phyloP scores from a whole-genome alignment of 805 yeast genomes.

The Suhomyces kilbournensis region DNA sequence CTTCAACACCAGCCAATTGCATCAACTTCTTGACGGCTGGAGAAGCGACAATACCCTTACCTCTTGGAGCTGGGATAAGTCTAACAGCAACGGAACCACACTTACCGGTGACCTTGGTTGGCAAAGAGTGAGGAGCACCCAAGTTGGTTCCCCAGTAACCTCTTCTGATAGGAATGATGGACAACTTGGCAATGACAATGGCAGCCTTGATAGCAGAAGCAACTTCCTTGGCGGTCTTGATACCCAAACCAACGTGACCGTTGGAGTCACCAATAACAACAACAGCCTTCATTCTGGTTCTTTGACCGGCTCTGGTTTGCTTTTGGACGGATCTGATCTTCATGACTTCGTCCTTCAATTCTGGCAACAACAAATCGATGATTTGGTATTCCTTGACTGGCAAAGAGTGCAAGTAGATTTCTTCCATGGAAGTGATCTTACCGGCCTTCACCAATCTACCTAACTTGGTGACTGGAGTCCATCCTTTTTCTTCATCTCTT shows the following conservation, averaged over 20 bases:
- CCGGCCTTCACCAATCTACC: slow-evolving; percentile 99
- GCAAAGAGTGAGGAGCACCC: slow-evolving; percentile 99
- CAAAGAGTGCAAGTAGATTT: slow-evolving; percentile 97
- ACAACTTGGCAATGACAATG: slow-evolving; percentile 97
- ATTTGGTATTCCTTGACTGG: slow-evolving; percentile 99
- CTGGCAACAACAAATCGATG: slow-evolving; percentile 94
- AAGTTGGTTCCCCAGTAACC: slow-evolving; percentile 99
- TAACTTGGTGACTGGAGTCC: slow-evolving; percentile 99
- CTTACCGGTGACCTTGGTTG: slow-evolving; percentile 98
- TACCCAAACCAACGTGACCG: slow-evolving; percentile 99
- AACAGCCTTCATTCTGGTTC: slow-evolving; percentile 99
- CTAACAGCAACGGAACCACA: slow-evolving; percentile 99
- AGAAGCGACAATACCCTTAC: slow-evolving; percentile 99
- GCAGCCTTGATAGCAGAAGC: slow-evolving; percentile 99
- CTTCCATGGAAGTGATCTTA: slow-evolving; percentile 93
- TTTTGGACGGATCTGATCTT: slow-evolving; percentile 99
- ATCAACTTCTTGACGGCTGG: slow-evolving; percentile 99
- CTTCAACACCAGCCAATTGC: slow-evolving; percentile 99
- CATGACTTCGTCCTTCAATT: slow-evolving; percentile 97
- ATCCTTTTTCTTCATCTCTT: slow-evolving; percentile 93
- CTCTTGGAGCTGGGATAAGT: slow-evolving; percentile 99
- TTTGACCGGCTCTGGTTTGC: slow-evolving; percentile 99
- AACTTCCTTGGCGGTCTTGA: slow-evolving; percentile 99
- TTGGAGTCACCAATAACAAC: slow-evolving; percentile 98
- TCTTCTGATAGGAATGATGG: slow-evolving; percentile 99